These are phyloP conservation scores for Leccinum rimulosum DNA, from an alignment of 768 basidiomycete genomes.

Conservation along the genomic window DNA sequence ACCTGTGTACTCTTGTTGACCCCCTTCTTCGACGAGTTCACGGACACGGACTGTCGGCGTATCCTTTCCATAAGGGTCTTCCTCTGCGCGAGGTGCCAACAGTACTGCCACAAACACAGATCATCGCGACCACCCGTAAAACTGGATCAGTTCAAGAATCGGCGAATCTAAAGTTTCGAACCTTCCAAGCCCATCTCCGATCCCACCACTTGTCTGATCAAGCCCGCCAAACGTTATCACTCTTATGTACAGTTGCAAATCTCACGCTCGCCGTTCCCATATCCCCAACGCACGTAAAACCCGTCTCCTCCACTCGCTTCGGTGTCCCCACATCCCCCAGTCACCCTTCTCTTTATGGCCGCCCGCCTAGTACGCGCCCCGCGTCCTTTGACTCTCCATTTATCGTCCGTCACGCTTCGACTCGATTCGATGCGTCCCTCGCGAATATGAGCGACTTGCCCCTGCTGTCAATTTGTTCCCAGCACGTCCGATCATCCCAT, in stretches of 20 bases:
- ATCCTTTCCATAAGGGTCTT: constrained; percentile 28
- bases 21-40: constrained; percentile 15
- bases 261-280: constrained; percentile 18
- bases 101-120: constrained; percentile 26
- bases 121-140: constrained; percentile 18
- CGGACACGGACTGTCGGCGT: constrained; percentile 28
- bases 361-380: constrained; percentile 1
- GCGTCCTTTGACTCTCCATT: constrained; percentile 4
- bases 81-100: constrained; percentile 18
- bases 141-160: constrained; percentile 21
- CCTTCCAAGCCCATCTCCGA: constrained; percentile 28
- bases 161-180: constrained; percentile 33
- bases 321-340: constrained; percentile 21
- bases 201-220: constrained; percentile 24
- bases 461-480: constrained; percentile 1
- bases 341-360: constrained; percentile 16
- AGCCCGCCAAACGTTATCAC: constrained; percentile 31
- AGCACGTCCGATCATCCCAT: constrained; percentile 26
- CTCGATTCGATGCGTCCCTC: constrained; percentile 11
- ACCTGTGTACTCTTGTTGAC: constrained; percentile 33
- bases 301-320: constrained; percentile 16
- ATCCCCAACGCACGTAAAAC: constrained; percentile 25
- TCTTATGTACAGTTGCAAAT: constrained; percentile 32
- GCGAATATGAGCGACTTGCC: constrained; percentile 8
- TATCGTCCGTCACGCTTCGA: constrained; percentile 13